A percentile compares a stretch with the other conserved stretches of the same genome.
Evolutionary conservation across 345 rosid genomes (phyloP).

Genomic region (Ceriops decandra): DNA sequence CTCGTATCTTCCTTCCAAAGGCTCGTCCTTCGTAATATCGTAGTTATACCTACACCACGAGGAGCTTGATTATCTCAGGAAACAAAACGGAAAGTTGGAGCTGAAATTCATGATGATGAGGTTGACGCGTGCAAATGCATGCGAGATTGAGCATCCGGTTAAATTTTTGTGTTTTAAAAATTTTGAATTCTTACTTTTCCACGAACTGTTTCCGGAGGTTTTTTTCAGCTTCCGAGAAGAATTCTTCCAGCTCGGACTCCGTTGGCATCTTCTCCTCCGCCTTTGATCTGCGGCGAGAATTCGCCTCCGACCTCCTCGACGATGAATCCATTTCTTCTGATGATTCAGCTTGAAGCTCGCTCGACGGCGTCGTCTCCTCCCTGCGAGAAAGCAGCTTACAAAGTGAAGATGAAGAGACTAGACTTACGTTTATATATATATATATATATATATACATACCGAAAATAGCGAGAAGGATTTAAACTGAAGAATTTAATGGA

Average conservation of each 20-base stretch:
- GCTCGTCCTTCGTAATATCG: slow-evolving; percentile 31
- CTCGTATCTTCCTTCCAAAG: slow-evolving; percentile 46
- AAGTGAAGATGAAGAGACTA: slow-evolving; percentile 1
- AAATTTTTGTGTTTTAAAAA: not conserved
- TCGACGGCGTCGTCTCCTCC: slow-evolving; percentile 40
- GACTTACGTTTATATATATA: not conserved
- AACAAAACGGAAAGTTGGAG: slow-evolving; percentile 5
- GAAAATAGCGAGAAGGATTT: not conserved
- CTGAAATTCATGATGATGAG: not conserved
- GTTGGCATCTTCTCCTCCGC: slow-evolving; percentile 43
- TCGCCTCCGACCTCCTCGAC: slow-evolving; percentile 30
- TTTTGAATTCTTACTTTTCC: slow-evolving; percentile 46
- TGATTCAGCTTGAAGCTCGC: slow-evolving; percentile 28
- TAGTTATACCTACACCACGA: slow-evolving; percentile 32
- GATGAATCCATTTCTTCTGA: slow-evolving; percentile 37
- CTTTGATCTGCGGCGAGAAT: slow-evolving; percentile 35
- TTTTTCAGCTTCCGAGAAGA: slow-evolving; percentile 59
- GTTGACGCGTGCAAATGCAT: not conserved
- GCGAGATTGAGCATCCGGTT: not conserved
- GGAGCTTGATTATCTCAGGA: slow-evolving; percentile 5
- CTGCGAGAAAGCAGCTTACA: slow-evolving; percentile 12
- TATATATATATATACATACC: not conserved
- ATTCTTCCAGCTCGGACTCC: slow-evolving; percentile 56
- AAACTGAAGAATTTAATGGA: slow-evolving; percentile 16
- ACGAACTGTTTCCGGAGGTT: slow-evolving; percentile 34